Evolutionary conservation across 73 alveolate species (phyloP), one percentile per base, ranked within the genome.

Genomic region (Tetrahymena borealis): DNA sequence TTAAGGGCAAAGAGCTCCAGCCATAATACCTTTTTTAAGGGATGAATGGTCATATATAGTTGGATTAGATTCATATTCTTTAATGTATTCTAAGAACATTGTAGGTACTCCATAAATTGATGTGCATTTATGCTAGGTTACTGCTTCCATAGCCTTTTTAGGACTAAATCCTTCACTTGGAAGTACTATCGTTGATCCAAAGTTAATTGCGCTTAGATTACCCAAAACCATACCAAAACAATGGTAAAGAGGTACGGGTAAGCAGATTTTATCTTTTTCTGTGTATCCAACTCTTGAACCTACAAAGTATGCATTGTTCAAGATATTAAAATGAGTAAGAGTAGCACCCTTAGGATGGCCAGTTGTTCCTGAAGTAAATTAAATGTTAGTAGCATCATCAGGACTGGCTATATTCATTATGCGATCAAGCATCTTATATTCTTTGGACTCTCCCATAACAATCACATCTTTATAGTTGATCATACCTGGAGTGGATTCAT

Each of bases 181-280:
- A 40, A 91, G 93, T 16, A 97, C 96, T 95, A 95, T 94, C 12
- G 98, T 78, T 4, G 98, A 93, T 16, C 99, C 99, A 60, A 93
- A 94, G 37, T 91, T 94, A 42, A 97, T 38, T 32, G 97, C 95
- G 11, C 96, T 92, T 15, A 97, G 90, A 92, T 95, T 96, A 24
- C 99, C 99, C 78, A 97, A 42, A 0, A 97, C 99, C 99, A 97
- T 97, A 0, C 99, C 99, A 78, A 97, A 97, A 91, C 99, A 97
- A 38, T 97, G 98, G 79, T 97, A 97, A 8, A 97, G 96, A 31
- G 99, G 99, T 18, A 97, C 98, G 10, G 99, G 94, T 40, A 97
- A 91, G 39, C 94, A 39, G 6, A 96, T 90, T 40, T 91, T 90
- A 77, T 96, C 98, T 18, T 96, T 39, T 11, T 37, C 79, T 15